These are phyloP conservation scores for Diaporthe eres DNA, from an alignment of 2,329 filamentous ascomycete species.

Conservation along the genomic window DNA sequence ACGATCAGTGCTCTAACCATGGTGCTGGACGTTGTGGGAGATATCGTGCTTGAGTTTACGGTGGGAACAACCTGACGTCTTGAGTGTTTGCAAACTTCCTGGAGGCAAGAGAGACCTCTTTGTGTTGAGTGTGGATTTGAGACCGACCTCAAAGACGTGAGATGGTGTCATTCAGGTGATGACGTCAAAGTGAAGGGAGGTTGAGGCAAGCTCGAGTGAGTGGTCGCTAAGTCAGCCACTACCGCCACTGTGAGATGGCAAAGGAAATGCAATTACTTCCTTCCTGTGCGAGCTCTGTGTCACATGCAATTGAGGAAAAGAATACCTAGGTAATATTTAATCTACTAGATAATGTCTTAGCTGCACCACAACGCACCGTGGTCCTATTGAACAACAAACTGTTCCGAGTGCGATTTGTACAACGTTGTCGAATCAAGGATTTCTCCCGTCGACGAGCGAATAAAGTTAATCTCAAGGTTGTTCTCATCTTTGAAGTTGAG, in stretches of 20 bases:
- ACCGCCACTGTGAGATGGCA: not conserved
- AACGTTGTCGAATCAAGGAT: constrained; percentile 62
- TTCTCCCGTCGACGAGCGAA: constrained; percentile 62
- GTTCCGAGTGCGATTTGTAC: constrained; percentile 61
- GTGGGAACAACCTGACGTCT: too few species aligned
- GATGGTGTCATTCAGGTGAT: constrained; percentile 33
- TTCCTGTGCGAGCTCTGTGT: too few species aligned
- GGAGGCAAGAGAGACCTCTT: not conserved
- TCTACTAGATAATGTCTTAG: rapidly evolving
- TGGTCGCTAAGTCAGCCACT: not conserved
- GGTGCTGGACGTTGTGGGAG: constrained; percentile 7
- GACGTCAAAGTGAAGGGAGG: constrained; percentile 37
- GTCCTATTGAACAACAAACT: constrained; percentile 59
- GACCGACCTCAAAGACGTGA: not conserved
- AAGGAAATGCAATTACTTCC: not conserved
- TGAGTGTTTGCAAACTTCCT: not conserved
- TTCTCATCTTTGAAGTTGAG: constrained; percentile 61
- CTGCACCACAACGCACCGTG: not conserved
- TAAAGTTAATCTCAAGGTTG: constrained; percentile 65
- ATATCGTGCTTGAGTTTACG: too few species aligned
- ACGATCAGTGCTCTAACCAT: constrained; percentile 72
- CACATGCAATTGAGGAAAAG: not conserved
- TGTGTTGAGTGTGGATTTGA: not conserved
- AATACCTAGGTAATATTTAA: not conserved
- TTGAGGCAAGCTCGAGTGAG: not conserved